Percentiles rank a stretch among this genome's conserved stretches.
Conservation (phyloP, 441 rosid genomes). For the Gossypium lobatum region DNA sequence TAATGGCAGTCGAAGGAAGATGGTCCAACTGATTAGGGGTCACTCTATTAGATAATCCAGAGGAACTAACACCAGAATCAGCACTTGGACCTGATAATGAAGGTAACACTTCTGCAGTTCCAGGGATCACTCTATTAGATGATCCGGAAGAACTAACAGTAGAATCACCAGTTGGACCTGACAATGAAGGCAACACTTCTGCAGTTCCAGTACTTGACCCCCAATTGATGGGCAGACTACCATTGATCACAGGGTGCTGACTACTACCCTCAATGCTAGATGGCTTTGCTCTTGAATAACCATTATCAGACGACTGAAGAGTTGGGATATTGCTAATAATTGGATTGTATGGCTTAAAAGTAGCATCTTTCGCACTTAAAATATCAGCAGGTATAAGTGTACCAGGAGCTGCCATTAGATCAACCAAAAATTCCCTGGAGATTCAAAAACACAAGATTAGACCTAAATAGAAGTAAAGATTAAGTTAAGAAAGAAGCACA, state of each 20-base stretch:
- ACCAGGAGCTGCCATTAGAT: slow-evolving; percentile 99
- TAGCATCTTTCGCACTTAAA: slow-evolving; percentile 49
- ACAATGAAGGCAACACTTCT: slow-evolving; percentile 33
- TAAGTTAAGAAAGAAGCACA: slow-evolving; percentile 19
- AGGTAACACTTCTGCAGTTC: slow-evolving; percentile 1
- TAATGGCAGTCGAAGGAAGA: slow-evolving; percentile 38
- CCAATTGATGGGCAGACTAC: slow-evolving; percentile 30
- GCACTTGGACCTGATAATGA: slow-evolving; percentile 29
- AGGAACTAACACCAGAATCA: slow-evolving; percentile 47
- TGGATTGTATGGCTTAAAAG: slow-evolving; percentile 43
- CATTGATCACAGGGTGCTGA: slow-evolving; percentile 35
- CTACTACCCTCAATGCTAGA: slow-evolving; percentile 65
- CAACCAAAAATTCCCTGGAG: slow-evolving; percentile 97
- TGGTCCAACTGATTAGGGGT: slow-evolving; percentile 49
- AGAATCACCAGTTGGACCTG: slow-evolving; percentile 30
- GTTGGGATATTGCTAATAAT: slow-evolving; percentile 41
- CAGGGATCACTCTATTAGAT: slow-evolving; percentile 29
- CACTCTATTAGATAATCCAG: slow-evolving; percentile 35
- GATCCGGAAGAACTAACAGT: slow-evolving; percentile 50
- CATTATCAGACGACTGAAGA: slow-evolving; percentile 38
- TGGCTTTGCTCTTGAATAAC: slow-evolving; percentile 38
- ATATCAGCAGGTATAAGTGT: slow-evolving; percentile 94
- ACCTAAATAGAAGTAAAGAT: slow-evolving; percentile 13
- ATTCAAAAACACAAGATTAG: slow-evolving; percentile 25
- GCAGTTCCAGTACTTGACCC: slow-evolving; percentile 31